Evolutionary conservation across 2,329 filamentous ascomycete genomes (phyloP).

Genomic region (Stachybotrys echinatus): DNA sequence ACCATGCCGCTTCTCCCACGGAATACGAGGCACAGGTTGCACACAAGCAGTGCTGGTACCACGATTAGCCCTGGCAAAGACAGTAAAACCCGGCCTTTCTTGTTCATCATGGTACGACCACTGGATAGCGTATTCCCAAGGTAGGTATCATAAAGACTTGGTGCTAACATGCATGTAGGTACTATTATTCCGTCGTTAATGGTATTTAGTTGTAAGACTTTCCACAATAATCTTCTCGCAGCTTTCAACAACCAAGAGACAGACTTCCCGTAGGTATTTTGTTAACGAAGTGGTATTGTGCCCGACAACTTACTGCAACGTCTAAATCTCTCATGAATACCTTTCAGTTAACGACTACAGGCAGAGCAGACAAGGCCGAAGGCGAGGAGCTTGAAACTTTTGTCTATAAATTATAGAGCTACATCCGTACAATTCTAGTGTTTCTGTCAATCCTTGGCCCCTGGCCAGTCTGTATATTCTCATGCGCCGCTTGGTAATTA

Average conservation of each 20-base stretch:
- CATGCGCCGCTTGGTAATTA: neutral
- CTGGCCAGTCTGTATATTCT: neutral
- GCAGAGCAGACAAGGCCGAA: neutral
- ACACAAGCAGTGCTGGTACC: constrained; percentile 28
- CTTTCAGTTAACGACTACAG: too few species aligned
- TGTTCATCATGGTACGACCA: constrained; percentile 32
- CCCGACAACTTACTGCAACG: too few species aligned
- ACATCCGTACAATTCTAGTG: neutral
- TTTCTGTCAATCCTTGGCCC: too few species aligned
- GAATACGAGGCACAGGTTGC: constrained; percentile 26
- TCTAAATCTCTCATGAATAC: neutral
- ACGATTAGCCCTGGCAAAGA: constrained; percentile 36
- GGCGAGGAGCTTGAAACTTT: constrained; percentile 3
- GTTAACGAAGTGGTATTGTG: too few species aligned
- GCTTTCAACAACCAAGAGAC: constrained; percentile 29
- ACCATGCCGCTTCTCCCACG: constrained; percentile 9
- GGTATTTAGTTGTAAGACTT: constrained; percentile 41
- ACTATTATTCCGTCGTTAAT: constrained; percentile 49
- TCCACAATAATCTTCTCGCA: constrained; percentile 41
- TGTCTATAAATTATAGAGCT: neutral
- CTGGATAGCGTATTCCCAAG: constrained; percentile 5
- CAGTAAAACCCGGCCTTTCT: constrained; percentile 34
- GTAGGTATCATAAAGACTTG: constrained; percentile 28
- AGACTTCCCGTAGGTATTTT: too few species aligned
- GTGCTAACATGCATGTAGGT: constrained; percentile 43